Evolutionary conservation across 441 rosid species (phyloP).

Genomic region (Adansonia grandidieri): DNA sequence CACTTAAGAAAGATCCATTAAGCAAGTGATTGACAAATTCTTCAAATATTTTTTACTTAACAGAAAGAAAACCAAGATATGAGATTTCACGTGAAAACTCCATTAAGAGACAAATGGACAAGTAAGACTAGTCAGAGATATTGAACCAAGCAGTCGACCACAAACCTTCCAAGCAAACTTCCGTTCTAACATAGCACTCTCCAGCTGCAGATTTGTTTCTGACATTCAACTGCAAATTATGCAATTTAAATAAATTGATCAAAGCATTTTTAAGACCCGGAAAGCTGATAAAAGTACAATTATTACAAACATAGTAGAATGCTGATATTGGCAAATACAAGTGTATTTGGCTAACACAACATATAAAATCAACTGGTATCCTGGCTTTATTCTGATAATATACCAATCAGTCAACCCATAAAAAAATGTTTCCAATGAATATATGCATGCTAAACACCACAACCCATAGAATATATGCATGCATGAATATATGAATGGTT

Average conservation of each 20-base stretch:
- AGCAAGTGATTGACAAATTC: not conserved
- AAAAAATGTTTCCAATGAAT: not conserved
- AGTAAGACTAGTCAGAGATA: not conserved
- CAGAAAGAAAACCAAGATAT: not conserved
- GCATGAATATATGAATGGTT: not conserved
- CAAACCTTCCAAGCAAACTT: conserved; percentile 95
- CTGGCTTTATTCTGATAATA: conserved; percentile 1
- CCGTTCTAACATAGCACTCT: conserved; percentile 91
- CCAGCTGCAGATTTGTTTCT: conserved; percentile 96
- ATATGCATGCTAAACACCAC: not conserved
- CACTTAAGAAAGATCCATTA: not conserved
- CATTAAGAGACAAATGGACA: not conserved
- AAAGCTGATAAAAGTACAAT: conserved; percentile 21
- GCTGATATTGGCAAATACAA: conserved; percentile 22
- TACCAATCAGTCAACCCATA: conserved; percentile 10
- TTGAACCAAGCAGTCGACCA: conserved; percentile 16
- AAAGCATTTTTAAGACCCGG: conserved; percentile 27
- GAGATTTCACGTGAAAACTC: conserved; percentile 13
- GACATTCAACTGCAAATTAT: conserved; percentile 77
- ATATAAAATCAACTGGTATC: not conserved
- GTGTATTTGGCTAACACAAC: conserved; percentile 10
- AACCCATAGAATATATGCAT: not conserved
- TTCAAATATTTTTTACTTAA: not conserved
- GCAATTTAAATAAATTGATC: conserved; percentile 26
- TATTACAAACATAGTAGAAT: conserved; percentile 19